A percentile compares a stretch with the other conserved stretches of the same genome.
Conservation (phyloP, 495 filamentous ascomycete genomes). For the Staphylotrichum longicolle region DNA sequence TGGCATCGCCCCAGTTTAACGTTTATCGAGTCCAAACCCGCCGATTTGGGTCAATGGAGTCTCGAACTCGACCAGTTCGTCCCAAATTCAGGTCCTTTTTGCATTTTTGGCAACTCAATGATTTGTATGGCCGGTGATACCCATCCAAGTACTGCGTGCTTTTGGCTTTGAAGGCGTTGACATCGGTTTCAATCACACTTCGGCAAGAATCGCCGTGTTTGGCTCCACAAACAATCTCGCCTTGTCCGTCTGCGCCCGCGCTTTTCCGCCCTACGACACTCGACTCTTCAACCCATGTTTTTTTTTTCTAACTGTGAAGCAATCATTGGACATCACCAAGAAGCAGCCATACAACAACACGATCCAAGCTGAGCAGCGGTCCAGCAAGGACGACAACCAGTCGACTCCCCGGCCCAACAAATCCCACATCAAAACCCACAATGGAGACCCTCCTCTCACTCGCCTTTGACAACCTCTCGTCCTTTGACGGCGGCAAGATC, state of each 20-base stretch:
- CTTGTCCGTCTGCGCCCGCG: slow-evolving; percentile 10
- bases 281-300: too few species aligned
- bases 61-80: neutral
- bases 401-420: slow-evolving; percentile 3
- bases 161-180: neutral
- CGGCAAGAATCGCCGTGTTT: neutral
- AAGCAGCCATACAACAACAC: neutral
- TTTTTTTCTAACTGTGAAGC: too few species aligned
- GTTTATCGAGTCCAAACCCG: slow-evolving; percentile 11
- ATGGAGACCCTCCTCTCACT: slow-evolving; percentile 94
- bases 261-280: neutral
- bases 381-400: neutral
- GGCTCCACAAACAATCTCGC: slow-evolving; percentile 9
- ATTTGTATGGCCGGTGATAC: neutral
- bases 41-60: slow-evolving; percentile 10
- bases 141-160: neutral
- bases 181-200: neutral
- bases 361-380: neutral
- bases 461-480: slow-evolving; percentile 95
- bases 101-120: neutral
- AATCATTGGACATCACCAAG: neutral
- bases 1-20: slow-evolving; percentile 21
- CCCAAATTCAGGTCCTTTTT: neutral
- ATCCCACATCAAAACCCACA: slow-evolving; percentile 16
- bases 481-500: slow-evolving; percentile 83